Evolutionary conservation across 345 rosid genomes (phyloP), one percentile per base, ranked within the genome.

Genomic region (Bruguiera gymnorhiza): DNA sequence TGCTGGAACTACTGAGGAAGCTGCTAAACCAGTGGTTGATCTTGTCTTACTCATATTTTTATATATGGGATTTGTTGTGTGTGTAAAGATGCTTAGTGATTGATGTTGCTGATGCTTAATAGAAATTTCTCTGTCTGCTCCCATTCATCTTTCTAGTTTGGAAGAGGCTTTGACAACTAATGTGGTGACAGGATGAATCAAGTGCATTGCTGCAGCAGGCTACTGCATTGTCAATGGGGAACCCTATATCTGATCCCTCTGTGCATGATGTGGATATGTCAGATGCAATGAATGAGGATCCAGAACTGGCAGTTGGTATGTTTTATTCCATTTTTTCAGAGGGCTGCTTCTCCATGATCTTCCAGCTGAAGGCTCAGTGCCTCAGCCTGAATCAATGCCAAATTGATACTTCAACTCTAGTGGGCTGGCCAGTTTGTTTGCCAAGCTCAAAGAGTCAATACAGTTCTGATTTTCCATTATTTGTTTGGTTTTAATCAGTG

Each of bases 191-290:
- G 89, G 88, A 83, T 76, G 89, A 83, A 39, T 87, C 82, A 37
- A 79, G 82, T 70, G 79, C 86, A 34, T 46, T 86, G 56, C 85
- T 86, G 53, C 88, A 83, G 79, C 84, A 81, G 63, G 93, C 93
- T 57, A 81, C 86, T 69, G 88, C 91, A 36, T 73, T 86, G 84
- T 88, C 93, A 30, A 83, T 83, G 89, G 84, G 83, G 48, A 56
- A 56, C 24, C 52, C 77, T 19, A 68, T 39, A 56, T 68, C 69
- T 67, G 86, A 75, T 39, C 81, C 85, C 46, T 37, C 71, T 27
- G 67, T 15, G 19, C 70, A 23, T 51, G 76, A 73, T 20, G 27
- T 43, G 60, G 76, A 36, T 24, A 73, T 73, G 71, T 53, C 62
- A 1, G 76, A 73, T 23, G 76, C 66, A 70, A 70, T 78, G 67